Conservation (phyloP, 2,329 filamentous ascomycete genomes). For the Phialophora verrucosa region DNA sequence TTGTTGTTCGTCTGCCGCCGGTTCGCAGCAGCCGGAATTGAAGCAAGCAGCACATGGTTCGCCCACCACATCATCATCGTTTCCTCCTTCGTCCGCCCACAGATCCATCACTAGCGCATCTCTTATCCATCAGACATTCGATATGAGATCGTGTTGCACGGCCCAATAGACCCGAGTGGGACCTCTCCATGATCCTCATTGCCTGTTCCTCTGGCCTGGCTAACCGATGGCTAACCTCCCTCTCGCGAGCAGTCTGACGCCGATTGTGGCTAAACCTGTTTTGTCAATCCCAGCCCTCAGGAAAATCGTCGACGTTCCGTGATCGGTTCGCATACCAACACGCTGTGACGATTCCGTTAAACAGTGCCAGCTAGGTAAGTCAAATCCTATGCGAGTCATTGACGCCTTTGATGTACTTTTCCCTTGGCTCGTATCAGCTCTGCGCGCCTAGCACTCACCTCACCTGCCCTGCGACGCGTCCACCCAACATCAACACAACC, state of each 20-base stretch:
- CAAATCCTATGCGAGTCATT: slow-evolving; percentile 34
- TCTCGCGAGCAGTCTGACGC: slow-evolving; percentile 19
- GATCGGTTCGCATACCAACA: slow-evolving; percentile 39
- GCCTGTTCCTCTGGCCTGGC: slow-evolving; percentile 27
- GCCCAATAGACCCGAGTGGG: slow-evolving; percentile 35
- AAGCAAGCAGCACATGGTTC: slow-evolving; percentile 33
- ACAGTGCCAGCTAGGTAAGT: slow-evolving; percentile 40
- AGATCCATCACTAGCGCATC: slow-evolving; percentile 37
- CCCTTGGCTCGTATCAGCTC: slow-evolving; percentile 18
- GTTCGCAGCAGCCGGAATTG: slow-evolving; percentile 31
- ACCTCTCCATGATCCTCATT: slow-evolving; percentile 30
- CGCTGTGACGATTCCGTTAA: slow-evolving; percentile 40
- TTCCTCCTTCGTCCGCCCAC: slow-evolving; percentile 31
- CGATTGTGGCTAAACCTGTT: slow-evolving; percentile 8
- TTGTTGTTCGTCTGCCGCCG: slow-evolving; percentile 28
- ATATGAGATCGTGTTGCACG: slow-evolving; percentile 36
- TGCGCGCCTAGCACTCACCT: slow-evolving; percentile 1
- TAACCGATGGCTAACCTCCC: slow-evolving; percentile 33
- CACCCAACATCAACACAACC: slow-evolving; percentile 14
- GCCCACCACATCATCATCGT: slow-evolving; percentile 33
- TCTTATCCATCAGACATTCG: slow-evolving; percentile 27
- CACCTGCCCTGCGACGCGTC: slow-evolving; percentile 31
- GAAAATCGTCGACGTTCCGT: slow-evolving; percentile 36
- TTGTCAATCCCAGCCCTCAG: slow-evolving; percentile 13
- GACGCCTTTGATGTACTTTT: slow-evolving; percentile 11